Percentiles rank a stretch among this genome's conserved stretches.
phyloP scores from a whole-genome alignment of 805 yeast genomes.

The Candida vaughaniae region DNA sequence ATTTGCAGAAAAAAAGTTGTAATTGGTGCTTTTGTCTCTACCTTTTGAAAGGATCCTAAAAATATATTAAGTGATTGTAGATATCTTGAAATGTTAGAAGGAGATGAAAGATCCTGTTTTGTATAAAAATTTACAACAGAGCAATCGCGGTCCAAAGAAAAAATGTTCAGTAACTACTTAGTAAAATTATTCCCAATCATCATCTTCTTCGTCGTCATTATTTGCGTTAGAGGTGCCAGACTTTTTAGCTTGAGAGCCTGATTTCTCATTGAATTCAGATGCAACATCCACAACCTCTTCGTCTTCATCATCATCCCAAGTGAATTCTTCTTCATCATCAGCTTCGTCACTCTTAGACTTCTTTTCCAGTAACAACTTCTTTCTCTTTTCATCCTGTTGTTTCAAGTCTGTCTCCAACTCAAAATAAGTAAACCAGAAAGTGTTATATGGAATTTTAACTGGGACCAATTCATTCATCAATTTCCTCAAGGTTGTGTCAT shows the following conservation, averaged over 20 bases:
- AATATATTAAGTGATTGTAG: too few species aligned
- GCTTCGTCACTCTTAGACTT: conserved; percentile 36
- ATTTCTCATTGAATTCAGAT: conserved; percentile 9
- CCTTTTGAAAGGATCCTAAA: too few species aligned
- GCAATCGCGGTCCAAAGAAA: background rate
- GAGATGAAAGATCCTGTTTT: background rate
- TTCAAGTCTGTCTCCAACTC: conserved; percentile 51
- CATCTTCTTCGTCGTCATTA: conserved; percentile 35
- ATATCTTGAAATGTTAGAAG: too few species aligned
- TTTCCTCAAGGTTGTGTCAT: conserved; percentile 48
- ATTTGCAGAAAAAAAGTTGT: too few species aligned
- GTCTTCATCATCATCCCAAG: conserved; percentile 53
- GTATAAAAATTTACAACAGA: too few species aligned
- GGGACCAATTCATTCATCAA: conserved; percentile 71
- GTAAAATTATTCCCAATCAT: conserved; percentile 64
- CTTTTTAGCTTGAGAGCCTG: background rate
- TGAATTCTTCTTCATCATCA: conserved; percentile 51
- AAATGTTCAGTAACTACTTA: too few species aligned
- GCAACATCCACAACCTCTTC: conserved; percentile 16
- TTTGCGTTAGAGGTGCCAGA: background rate
- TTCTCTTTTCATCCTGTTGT: conserved; percentile 64
- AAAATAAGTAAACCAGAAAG: conserved; percentile 78
- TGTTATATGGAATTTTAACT: conserved; percentile 50
- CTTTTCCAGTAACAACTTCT: conserved; percentile 51
- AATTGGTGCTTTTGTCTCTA: too few species aligned